Conservation (phyloP, 1,284 basidiomycete species). For the Pseudozyma tsukubaensis region DNA sequence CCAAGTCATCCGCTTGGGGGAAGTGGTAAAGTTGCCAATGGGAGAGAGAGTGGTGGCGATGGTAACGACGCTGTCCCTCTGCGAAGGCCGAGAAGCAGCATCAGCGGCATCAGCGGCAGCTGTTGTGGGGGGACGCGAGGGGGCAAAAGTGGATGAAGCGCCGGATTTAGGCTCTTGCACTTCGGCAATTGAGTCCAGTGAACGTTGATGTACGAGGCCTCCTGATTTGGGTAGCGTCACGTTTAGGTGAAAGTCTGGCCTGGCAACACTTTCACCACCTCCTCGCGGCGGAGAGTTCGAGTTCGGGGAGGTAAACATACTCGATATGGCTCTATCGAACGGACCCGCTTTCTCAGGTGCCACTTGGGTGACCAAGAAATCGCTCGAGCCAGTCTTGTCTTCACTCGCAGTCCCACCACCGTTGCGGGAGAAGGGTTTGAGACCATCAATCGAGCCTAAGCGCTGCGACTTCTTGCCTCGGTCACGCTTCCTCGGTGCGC, state of each 20-base stretch:
- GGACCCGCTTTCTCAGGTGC: slow-evolving; percentile 1
- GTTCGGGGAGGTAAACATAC: slow-evolving; percentile 2
- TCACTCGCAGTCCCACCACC: background rate
- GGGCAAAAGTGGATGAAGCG: background rate
- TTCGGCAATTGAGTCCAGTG: slow-evolving; percentile 38
- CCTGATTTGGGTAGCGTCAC: background rate
- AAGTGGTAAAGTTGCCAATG: no score
- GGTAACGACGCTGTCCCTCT: no score
- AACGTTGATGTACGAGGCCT: slow-evolving; percentile 10
- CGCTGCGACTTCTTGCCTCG: slow-evolving; percentile 6
- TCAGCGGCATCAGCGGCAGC: background rate
- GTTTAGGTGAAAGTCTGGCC: background rate
- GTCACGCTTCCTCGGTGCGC: background rate
- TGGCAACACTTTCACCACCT: background rate
- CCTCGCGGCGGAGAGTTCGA: background rate
- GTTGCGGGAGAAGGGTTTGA: background rate
- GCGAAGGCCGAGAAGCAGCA: no score
- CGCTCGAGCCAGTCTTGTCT: slow-evolving; percentile 8
- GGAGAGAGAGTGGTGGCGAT: no score
- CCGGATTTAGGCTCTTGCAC: slow-evolving; percentile 19
- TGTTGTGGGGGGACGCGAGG: background rate
- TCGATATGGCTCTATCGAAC: slow-evolving; percentile 20
- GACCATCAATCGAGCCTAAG: slow-evolving; percentile 16
- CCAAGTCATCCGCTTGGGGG: no score
- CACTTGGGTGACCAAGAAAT: slow-evolving; percentile 1